Evolutionary conservation across 1,139 yeast species (phyloP).

Genomic region (Wickerhamomyces sp.): DNA sequence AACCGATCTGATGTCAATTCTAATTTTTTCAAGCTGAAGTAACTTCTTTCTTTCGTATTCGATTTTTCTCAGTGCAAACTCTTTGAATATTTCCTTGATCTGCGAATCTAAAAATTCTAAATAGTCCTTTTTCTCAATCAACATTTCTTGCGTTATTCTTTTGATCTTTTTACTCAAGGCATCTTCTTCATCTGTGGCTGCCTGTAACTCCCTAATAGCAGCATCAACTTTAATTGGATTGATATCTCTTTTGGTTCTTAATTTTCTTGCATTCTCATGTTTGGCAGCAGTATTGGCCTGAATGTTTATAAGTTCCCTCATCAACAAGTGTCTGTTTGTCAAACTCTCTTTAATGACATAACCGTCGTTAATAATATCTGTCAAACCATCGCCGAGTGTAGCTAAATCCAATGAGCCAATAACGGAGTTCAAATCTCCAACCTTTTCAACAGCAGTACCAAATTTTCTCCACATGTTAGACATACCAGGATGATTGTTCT

Average conservation of each 20-base stretch:
- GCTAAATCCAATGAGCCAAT: conserved; percentile 75
- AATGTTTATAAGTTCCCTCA: conserved; percentile 83
- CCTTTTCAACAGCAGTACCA: conserved; percentile 59
- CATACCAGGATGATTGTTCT: conserved; percentile 60
- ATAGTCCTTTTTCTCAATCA: conserved; percentile 62
- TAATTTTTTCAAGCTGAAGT: conserved; percentile 66
- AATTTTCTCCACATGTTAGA: conserved; percentile 77
- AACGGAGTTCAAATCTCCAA: conserved; percentile 73
- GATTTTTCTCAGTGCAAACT: conserved; percentile 64
- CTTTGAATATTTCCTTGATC: conserved; percentile 49
- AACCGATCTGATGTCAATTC: conserved; percentile 69
- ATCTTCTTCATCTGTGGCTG: conserved; percentile 75
- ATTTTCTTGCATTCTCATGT: conserved; percentile 69
- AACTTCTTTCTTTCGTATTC: conserved; percentile 84
- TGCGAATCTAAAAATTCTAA: conserved; percentile 50
- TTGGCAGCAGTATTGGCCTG: conserved; percentile 67
- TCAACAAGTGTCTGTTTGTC: conserved; percentile 85
- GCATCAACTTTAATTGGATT: conserved; percentile 91
- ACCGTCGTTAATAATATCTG: conserved; percentile 62
- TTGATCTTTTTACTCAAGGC: conserved; percentile 69
- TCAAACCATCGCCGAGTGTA: conserved; percentile 71
- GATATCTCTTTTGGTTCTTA: conserved; percentile 69
- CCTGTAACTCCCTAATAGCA: conserved; percentile 73
- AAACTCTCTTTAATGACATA: conserved; percentile 88
- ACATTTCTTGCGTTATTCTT: conserved; percentile 81